Percentiles rank a stretch among this genome's conserved stretches.
Evolutionary conservation across 1,284 basidiomycete genomes (phyloP).

Genomic region (Ceratobasidium sp.): DNA sequence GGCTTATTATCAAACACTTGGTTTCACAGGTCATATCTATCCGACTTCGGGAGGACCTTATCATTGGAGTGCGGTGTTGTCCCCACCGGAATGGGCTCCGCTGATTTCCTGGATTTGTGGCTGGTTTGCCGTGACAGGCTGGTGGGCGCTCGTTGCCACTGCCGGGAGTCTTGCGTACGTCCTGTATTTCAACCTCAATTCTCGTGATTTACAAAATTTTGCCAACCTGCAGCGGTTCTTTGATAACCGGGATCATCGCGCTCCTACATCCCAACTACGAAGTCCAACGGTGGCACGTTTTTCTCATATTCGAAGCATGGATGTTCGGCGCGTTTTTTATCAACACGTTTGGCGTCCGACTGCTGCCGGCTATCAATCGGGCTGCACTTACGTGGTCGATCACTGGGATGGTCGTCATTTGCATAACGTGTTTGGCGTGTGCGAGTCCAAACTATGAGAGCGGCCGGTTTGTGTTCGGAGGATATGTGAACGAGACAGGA

Average conservation of each 20-base stretch:
- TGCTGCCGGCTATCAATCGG: constrained; percentile 31
- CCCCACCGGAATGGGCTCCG: constrained; percentile 26
- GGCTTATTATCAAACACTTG: too few species aligned
- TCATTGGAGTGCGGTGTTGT: constrained; percentile 36
- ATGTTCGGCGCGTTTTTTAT: constrained; percentile 34
- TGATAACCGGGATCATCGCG: constrained; percentile 36
- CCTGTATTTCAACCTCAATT: neutral
- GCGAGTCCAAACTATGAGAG: constrained; percentile 28
- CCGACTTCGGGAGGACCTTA: constrained; percentile 35
- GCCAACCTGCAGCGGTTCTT: constrained; percentile 1
- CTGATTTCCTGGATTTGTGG: constrained; percentile 28
- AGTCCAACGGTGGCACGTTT: constrained; percentile 38
- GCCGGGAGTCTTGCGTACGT: constrained; percentile 33
- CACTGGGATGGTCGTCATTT: constrained; percentile 28
- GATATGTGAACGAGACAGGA: constrained; percentile 31
- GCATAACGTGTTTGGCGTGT: constrained; percentile 35
- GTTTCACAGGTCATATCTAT: constrained; percentile 34
- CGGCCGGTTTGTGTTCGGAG: constrained; percentile 35
- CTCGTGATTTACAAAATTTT: constrained; percentile 1
- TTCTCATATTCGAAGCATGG: constrained; percentile 36
- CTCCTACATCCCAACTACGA: constrained; percentile 34
- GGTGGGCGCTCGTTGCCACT: constrained; percentile 32
- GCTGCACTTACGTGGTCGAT: constrained; percentile 36
- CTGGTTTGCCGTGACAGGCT: constrained; percentile 37
- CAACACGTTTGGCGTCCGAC: constrained; percentile 37